Base-by-base conservation (phyloP, 2,329 filamentous ascomycete species). In the Paecilomyces niveus region DNA sequence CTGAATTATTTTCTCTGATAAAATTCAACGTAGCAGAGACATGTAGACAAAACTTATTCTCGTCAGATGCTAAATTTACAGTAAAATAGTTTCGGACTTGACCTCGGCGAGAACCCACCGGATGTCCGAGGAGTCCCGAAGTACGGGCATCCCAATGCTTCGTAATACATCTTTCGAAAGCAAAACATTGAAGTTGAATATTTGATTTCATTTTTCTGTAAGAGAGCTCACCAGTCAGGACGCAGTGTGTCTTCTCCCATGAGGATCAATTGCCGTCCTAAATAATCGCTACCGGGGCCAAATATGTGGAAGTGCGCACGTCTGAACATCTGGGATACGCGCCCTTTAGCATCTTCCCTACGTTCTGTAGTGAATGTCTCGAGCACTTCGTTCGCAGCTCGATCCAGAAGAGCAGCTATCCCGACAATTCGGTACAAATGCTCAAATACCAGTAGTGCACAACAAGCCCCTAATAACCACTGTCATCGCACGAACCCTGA, bases 401-500 rank as follows among this genome's bases (percentile, higher is more conserved):
- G n/a, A 13, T 52, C 50, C 6, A 29, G 50, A 24, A 52, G 22
- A 24, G 22, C 50, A 52, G 22, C 26, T 29, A 52, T 29, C 18
- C 50, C 11, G 26, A 52, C 50, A 3, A 29, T 3, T 10, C 22
- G 50, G 13, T 15, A 24, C 50, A 29, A 52, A 15, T 50, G 10
- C 10, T 50, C 45, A 11, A 9, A 18, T 2, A 7, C 6, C 21
- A 10, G 10, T n/a, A 45, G 18, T 52, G 21, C 50, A 26, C 6
- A 6, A 15, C 18, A 24, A 5, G 15, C 21, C 9, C 22, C 4
- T 29, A 29, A 26, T 24, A 10, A 26, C 21, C 22, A 24, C 21
- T 13, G 24, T 24, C 50, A 52, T 66, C 68, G 33, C 31, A 21
- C 32, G 24, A 50, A 57, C 35, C 31, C 53, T 18, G 2, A 32